These are phyloP conservation scores for Penicillium herquei DNA, from an alignment of 495 filamentous ascomycete genomes.

Conservation along the genomic window DNA sequence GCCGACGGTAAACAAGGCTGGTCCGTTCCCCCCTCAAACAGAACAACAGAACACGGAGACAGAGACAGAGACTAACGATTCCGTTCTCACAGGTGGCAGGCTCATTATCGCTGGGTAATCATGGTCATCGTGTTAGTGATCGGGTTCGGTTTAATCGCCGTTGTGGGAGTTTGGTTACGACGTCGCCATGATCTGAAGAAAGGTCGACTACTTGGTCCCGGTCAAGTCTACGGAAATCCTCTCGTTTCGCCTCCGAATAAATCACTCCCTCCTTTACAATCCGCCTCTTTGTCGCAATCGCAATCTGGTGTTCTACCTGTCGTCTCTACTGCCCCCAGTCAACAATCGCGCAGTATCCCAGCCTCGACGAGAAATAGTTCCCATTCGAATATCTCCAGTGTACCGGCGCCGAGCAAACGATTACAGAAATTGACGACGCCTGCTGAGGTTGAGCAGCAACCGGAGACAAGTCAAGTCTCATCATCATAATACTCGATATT, in stretches of 20 bases:
- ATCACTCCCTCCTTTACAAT: constrained; percentile 16
- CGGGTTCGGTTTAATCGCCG: constrained; percentile 40
- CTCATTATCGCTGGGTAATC: constrained; percentile 53
- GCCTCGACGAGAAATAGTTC: constrained; percentile 34
- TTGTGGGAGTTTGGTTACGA: constrained; percentile 43
- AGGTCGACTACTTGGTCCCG: constrained; percentile 4
- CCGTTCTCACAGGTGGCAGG: constrained; percentile 38
- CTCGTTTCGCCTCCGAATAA: constrained; percentile 15
- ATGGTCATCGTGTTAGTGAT: constrained; percentile 53
- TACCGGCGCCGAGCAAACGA: constrained; percentile 9
- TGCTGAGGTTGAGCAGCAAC: constrained; percentile 27
- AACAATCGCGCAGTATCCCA: not conserved
- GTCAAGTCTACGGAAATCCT: constrained; percentile 31
- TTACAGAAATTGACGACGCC: constrained; percentile 23
- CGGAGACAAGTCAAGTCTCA: constrained; percentile 18
- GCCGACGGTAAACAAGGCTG: not conserved
- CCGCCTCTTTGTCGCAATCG: not conserved
- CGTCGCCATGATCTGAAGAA: constrained; percentile 47
- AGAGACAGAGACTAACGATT: constrained; percentile 1
- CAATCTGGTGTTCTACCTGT: not conserved
- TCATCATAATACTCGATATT: constrained; percentile 2
- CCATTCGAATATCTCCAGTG: constrained; percentile 24
- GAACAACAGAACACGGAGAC: not conserved
- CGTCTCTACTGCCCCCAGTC: not conserved
- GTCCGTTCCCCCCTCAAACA: not conserved